These are phyloP conservation scores for Alternaria ethzedia DNA, from an alignment of 2,329 filamentous ascomycete genomes.

Conservation along the genomic window DNA sequence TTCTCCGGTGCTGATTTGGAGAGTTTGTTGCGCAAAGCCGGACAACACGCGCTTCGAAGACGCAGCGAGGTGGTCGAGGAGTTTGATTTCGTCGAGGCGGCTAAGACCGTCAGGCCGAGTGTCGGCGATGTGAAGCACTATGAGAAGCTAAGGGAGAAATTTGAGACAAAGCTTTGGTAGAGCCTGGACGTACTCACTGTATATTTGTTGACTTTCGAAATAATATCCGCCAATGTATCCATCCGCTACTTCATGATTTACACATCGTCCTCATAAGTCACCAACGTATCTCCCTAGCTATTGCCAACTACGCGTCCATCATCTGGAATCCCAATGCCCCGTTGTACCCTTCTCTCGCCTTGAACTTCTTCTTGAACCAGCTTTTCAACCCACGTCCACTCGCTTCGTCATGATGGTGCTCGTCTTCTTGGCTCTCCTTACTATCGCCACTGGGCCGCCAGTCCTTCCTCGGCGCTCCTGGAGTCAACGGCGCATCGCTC, in stretches of 20 bases:
- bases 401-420: background rate
- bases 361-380: background rate
- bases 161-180: constrained; percentile 41
- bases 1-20: constrained; percentile 77
- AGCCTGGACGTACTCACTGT: background rate
- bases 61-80: constrained; percentile 54
- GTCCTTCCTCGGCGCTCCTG: background rate
- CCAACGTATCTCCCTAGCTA: background rate
- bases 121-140: constrained; percentile 66
- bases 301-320: background rate
- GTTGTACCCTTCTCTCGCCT: background rate
- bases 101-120: constrained; percentile 54
- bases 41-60: constrained; percentile 61
- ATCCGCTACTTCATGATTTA: background rate
- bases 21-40: constrained; percentile 64
- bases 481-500: background rate
- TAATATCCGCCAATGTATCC: background rate
- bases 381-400: background rate
- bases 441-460: background rate
- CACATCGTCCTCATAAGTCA: background rate
- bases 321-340: background rate
- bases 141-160: constrained; percentile 59
- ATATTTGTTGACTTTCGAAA: background rate
- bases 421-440: background rate
- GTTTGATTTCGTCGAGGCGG: constrained; percentile 55